Evolutionary conservation across 148 eudicot genomes (phyloP), one percentile per base, ranked within the genome.

Genomic region (Rhododendron simsii): DNA sequence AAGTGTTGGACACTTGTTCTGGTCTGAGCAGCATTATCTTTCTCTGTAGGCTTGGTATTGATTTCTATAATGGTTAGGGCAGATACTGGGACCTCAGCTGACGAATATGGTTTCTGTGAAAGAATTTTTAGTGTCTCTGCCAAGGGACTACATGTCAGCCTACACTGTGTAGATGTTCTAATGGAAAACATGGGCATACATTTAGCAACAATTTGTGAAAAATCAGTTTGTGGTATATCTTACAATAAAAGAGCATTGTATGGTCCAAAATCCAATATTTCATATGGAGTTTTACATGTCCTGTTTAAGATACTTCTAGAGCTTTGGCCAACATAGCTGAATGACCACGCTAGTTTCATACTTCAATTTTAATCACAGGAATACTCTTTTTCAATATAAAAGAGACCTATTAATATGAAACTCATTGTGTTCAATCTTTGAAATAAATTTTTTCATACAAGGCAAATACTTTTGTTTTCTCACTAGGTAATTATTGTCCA

Each of bases 1-100:
- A 92, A 89, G 94, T 80, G 28, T 82, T 55, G 65, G 30, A 67
- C 53, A 18, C 16, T 20, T 61, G 18, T 67, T 4, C 45, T 69
- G 13, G 78, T 79, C 84, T 83, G 45, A 78, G 80, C 79, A 77
- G 48, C 73, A 59, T 67, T 86, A 3, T 69, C 57, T 45, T 73
- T 84, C 74, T 53, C 41, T 28, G 8, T 33, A 80, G 77, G 2
- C 47, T 45, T 55, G 81, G 55, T 81, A 51, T 78, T 45, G 12
- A 14, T 37, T 39, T 83, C 53, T 26, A 45, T 7, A 67, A 67
- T 83, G 57, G n/a, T 28, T 50, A 26, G 78, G 33, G 41, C 28
- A 48, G 26, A 28, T 12, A 28, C 21, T 20, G 20, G 73, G 35
- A 14, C 28, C 21, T 47, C 45, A 71, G 18, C 28, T 67, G 44